Base-by-base conservation (phyloP, 192 early-diverging fungal species). In the Coemansia sp. region DNA sequence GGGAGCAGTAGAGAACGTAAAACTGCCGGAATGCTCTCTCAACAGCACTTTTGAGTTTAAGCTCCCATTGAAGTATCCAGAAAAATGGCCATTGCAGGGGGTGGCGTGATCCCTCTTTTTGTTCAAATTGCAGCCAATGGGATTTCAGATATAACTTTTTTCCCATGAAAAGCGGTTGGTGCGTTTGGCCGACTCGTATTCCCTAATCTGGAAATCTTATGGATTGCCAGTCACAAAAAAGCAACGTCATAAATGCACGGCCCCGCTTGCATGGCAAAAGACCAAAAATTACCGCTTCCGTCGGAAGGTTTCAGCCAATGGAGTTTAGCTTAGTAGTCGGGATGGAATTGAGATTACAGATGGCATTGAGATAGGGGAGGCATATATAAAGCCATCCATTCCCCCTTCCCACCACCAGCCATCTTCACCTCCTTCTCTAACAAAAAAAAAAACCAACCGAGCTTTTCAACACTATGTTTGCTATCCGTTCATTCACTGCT, bases 391-490 rank as follows among this genome's bases (percentile, higher is more conserved):
- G 21, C 12, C 45, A 3, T 9, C 8, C 12, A 5, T 47, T 47
- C 23, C 23, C 45, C 19, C 20, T 47, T 23, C 18, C 40, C 40
- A 42, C 40, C 40, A 3, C 8, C 15, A n/a, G 5, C 40, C 15
- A 16, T 42, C 14, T 42, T 19, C 40, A n/a, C 5, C 45, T 28
- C 23, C 45, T n/a, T 21, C 12, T 21, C 44, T 18, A 18, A 23
- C 44, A 9, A 9, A 3, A 26, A 47, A 28, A 45, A 45, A 18
- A 42, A 6, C 14, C 14, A 8, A 19, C 18, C 18, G 18, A 45
- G 12, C 19, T 3, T 45, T 45, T 6, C 10, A 31, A 47, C 49
- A 19, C 49, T 35, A 63, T 63, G 61, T 55, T 63, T 26, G 40
- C 61, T 42, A 23, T 50, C 30, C 61, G 61, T 14, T 21, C 41